Base-by-base conservation (phyloP, 2,329 filamentous ascomycete genomes). In the Phyllachora maydis region DNA sequence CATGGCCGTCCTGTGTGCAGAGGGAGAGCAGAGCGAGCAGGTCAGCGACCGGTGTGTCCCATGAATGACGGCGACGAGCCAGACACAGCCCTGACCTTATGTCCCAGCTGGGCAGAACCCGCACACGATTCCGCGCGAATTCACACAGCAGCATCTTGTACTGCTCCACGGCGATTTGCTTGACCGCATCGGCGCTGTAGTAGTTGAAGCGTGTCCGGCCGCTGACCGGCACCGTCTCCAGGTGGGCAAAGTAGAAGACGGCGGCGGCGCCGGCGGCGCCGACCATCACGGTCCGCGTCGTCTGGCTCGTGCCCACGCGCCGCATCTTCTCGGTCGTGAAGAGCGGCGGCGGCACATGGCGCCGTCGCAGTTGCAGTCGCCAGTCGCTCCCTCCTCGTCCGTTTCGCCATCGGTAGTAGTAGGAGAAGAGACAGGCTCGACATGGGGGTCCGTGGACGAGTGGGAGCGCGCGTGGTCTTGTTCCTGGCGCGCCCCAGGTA, bases 161-260 rank as follows among this genome's bases (percentile, higher is more conserved):
- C 37, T 67, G 52, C 26, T 55, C 42, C 26, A 56, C 41, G n/a
- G 55, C 58, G 16, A 64, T 46, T 25, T 47, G 40, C 23, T 59
- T 54, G 25, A 78, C 67, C 5, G 54, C 43, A 12, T 54, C 52
- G 5, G 65, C 51, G 17, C 51, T 52, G 30, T 69, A 61, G 40
- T 67, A 64, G 43, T 82, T 83, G 59, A 85, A 85, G 17, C 77
- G 61, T 35, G 56, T 55, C 6, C 78, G 63, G 0, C 73, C 71
- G 4, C 68, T 74, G 5, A 81, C 60, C 2, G 76, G 75, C 9
- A 83, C 75, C 16, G 60, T 62, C 43, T 85, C 71, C 19, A 77
- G 50, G 40, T 82, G 73, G 39, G 50, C 56, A 26, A 68, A 52
- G 50, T 81, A 82, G 40, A 81, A 68, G 6, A 40, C 39, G 2